phyloP scores from a whole-genome alignment of 1,139 yeast species.

The Suhomyces atakaporum region DNA sequence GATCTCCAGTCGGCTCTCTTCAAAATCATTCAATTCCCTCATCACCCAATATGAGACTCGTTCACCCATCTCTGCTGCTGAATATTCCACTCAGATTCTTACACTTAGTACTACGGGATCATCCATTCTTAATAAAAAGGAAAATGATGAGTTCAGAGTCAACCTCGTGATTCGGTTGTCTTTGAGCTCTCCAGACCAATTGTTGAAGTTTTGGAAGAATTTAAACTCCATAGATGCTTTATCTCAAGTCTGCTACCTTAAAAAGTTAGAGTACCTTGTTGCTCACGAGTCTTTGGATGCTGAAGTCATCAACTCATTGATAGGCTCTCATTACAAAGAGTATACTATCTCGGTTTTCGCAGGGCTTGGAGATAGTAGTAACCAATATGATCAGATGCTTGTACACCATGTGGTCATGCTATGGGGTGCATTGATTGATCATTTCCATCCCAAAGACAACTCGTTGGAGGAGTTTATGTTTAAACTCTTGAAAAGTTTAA shows the following conservation, averaged over 20 bases:
- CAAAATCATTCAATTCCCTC: slow-evolving; percentile 19
- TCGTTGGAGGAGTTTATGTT: slow-evolving; percentile 13
- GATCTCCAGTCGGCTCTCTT: slow-evolving; percentile 16
- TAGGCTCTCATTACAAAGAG: slow-evolving; percentile 13
- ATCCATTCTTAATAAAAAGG: slow-evolving; percentile 12
- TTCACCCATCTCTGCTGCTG: slow-evolving; percentile 17
- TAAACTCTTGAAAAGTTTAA: slow-evolving; percentile 12
- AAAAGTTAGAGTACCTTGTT: slow-evolving; percentile 8
- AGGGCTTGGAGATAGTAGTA: slow-evolving; percentile 4
- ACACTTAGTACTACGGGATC: slow-evolving; percentile 16
- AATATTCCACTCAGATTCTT: slow-evolving; percentile 15
- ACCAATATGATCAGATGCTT: slow-evolving; percentile 7
- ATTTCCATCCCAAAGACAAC: slow-evolving; percentile 5
- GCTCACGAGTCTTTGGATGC: slow-evolving; percentile 12
- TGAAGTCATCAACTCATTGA: slow-evolving; percentile 15
- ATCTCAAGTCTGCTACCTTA: slow-evolving; percentile 19
- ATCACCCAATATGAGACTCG: slow-evolving; percentile 19
- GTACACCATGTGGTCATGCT: slow-evolving; percentile 14
- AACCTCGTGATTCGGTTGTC: slow-evolving; percentile 16
- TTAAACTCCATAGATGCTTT: slow-evolving; percentile 15
- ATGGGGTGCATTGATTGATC: slow-evolving; percentile 9
- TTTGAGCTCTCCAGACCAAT: slow-evolving; percentile 15
- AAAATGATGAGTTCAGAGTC: slow-evolving; percentile 11
- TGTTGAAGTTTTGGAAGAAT: slow-evolving; percentile 18
- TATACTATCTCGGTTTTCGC: slow-evolving; percentile 9